Evolutionary conservation across 768 basidiomycete genomes (phyloP).

Genomic region (Lactarius indigo): DNA sequence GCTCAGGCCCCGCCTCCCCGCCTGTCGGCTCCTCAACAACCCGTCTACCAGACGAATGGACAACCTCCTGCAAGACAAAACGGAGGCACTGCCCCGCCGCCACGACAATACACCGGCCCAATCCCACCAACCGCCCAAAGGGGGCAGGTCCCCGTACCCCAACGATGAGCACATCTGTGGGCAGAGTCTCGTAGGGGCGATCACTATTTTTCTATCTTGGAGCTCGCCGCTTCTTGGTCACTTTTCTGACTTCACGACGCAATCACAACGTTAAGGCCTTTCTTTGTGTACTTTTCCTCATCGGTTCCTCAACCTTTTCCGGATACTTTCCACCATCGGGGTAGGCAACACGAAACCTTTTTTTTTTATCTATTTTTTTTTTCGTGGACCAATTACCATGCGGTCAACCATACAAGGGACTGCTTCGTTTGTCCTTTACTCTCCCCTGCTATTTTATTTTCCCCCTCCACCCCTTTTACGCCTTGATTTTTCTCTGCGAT

Average conservation of each 20-base stretch:
- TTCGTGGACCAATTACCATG: conserved; percentile 18
- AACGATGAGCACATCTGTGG: conserved; percentile 18
- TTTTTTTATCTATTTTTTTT: conserved; percentile 21
- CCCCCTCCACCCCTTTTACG: background rate
- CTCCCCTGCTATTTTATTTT: background rate
- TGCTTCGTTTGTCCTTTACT: conserved; percentile 7
- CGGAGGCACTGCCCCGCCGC: conserved; percentile 27
- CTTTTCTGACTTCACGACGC: conserved; percentile 14
- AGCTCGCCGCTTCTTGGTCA: conserved; percentile 6
- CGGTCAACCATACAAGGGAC: conserved; percentile 3
- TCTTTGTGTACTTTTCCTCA: conserved; percentile 5
- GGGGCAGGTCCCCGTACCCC: conserved; percentile 26
- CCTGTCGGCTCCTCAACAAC: conserved; percentile 27
- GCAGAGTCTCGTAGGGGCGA: background rate
- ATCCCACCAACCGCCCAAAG: conserved; percentile 27
- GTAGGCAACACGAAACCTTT: conserved; percentile 6
- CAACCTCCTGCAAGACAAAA: conserved; percentile 29
- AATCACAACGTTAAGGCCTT: conserved; percentile 16
- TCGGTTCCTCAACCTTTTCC: background rate
- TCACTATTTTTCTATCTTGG: background rate
- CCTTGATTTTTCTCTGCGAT: conserved; percentile 20
- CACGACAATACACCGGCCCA: conserved; percentile 24
- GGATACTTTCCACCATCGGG: conserved; percentile 2
- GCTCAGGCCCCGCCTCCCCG: conserved; percentile 14
- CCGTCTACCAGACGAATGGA: conserved; percentile 33